A percentile compares a stretch with the other conserved stretches of the same genome.
Evolutionary conservation across 176 grass and related monocot species (phyloP).

Genomic region (Avena insularis): DNA sequence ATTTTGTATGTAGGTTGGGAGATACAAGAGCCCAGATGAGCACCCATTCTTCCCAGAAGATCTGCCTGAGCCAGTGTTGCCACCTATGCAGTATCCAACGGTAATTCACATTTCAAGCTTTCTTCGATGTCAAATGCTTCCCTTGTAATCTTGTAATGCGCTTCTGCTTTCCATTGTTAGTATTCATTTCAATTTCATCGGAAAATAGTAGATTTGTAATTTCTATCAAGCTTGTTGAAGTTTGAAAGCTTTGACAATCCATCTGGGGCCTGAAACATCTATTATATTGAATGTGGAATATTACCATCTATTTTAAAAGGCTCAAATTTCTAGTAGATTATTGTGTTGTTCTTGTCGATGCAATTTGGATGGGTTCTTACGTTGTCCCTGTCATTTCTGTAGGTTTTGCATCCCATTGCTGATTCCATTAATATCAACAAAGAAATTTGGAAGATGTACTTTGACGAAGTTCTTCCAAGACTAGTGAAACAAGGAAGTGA

Average conservation of each 20-base stretch:
- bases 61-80: slow-evolving; percentile 78
- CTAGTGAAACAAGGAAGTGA: slow-evolving; percentile 83
- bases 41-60: slow-evolving; percentile 89
- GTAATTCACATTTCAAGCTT: slow-evolving; percentile 45
- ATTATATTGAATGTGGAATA: background rate
- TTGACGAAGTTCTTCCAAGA: slow-evolving; percentile 82
- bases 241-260: background rate
- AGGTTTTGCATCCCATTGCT: slow-evolving; percentile 89
- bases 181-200: background rate
- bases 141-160: background rate
- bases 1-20: slow-evolving; percentile 73
- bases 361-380: slow-evolving; percentile 42
- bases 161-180: background rate
- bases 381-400: slow-evolving; percentile 30
- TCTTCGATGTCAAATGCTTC: slow-evolving; percentile 21
- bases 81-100: slow-evolving; percentile 84
- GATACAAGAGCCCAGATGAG: slow-evolving; percentile 98
- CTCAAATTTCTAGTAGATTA: slow-evolving; percentile 17
- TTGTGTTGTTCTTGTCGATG: background rate
- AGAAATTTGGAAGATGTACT: slow-evolving; percentile 93
- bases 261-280: slow-evolving; percentile 19
- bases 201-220: background rate
- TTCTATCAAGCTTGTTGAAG: background rate
- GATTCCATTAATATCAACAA: slow-evolving; percentile 93
- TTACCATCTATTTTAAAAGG: slow-evolving; percentile 19